Base-by-base conservation (phyloP, 1,139 yeast genomes). In the Hansenula lynferdii region DNA sequence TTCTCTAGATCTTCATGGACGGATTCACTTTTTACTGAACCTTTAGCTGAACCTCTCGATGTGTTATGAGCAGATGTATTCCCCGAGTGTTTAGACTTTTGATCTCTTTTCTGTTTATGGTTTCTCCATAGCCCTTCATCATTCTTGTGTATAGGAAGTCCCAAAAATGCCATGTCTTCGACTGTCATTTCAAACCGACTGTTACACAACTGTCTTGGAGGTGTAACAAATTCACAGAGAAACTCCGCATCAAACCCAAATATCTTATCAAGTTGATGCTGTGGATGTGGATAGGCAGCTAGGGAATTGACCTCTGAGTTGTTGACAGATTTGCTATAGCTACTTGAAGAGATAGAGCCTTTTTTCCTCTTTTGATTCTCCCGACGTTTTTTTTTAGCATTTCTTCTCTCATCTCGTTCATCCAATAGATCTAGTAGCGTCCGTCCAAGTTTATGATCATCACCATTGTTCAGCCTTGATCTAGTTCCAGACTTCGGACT, bases 191-290 rank as follows among this genome's bases (percentile, higher is more conserved):
- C 97, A 58, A 90, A 92, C 47, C 89, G 67, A 1, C 85, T 69
- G 54, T 92, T 90, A 55, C 97, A 90, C 77, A 90, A 71, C 36
- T 76, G 78, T 45, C 80, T 74, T 2, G 95, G 92, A 0, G 97
- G 97, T 17, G 84, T 75, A 31, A 92, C 72, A 58, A 89, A 70
- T 52, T 90, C 97, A 34, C 92, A 78, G 6, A 92, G 65, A 53
- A 87, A 85, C 34, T 82, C 85, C 1, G 80, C 69, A 42, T 87
- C 95, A 42, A 86, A 80, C 0, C 95, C 95, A 56, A 85, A 77
- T 3, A 86, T 69, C 41, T 66, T 70, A 44, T 58, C 37, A 45
- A 48, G 40, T 48, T 53, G 40, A 48, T 53, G 47, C 41, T 49
- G 49, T 51, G 47, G 47, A 47, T 49, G 34, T 42, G 43, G 40